A percentile compares a stretch with the other conserved stretches of the same genome.
Conservation (phyloP, 2,329 filamentous ascomycete genomes). For the Blastomyces percursus region DNA sequence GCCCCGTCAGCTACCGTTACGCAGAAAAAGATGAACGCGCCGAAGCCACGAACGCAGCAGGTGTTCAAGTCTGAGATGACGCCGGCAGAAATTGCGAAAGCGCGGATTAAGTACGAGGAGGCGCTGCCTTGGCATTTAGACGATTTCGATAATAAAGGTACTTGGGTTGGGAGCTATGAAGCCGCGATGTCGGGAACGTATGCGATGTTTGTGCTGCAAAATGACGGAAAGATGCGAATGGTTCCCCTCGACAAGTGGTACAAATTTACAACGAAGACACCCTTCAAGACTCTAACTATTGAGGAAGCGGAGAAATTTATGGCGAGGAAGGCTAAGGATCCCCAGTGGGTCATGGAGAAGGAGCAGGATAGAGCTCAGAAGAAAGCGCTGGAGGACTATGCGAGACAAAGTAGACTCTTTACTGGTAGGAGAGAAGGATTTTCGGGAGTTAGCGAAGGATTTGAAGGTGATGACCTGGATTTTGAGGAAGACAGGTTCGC, state of each 20-base stretch:
- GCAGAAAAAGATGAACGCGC: conserved; percentile 55
- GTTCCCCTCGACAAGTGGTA: conserved; percentile 95
- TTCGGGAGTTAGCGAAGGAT: conserved; percentile 37
- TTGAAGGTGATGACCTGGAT: conserved; percentile 55
- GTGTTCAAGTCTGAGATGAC: conserved; percentile 72
- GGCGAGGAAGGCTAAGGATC: conserved; percentile 63
- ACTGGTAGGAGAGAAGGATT: conserved; percentile 34
- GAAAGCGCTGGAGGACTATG: conserved; percentile 49
- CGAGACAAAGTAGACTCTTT: conserved; percentile 37
- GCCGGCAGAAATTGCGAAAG: conserved; percentile 57
- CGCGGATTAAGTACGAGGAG: conserved; percentile 72
- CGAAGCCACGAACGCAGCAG: conserved; percentile 72
- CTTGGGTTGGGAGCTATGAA: conserved; percentile 87
- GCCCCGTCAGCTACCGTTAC: conserved; percentile 63
- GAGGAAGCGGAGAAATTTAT: conserved; percentile 79
- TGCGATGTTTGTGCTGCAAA: conserved; percentile 67
- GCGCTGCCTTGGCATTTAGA: conserved; percentile 94
- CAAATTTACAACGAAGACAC: conserved; percentile 43
- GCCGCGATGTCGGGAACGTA: conserved; percentile 71
- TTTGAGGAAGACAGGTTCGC: conserved; percentile 67
- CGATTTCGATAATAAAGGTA: conserved; percentile 89
- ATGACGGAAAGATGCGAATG: conserved; percentile 63
- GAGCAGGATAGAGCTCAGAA: conserved; percentile 42
- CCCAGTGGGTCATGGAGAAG: conserved; percentile 67
- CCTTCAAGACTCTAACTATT: conserved; percentile 64